Evolutionary conservation across 2,329 filamentous ascomycete genomes (phyloP), one percentile per base, ranked within the genome.

Genomic region (Ascochyta clinopodiicola): DNA sequence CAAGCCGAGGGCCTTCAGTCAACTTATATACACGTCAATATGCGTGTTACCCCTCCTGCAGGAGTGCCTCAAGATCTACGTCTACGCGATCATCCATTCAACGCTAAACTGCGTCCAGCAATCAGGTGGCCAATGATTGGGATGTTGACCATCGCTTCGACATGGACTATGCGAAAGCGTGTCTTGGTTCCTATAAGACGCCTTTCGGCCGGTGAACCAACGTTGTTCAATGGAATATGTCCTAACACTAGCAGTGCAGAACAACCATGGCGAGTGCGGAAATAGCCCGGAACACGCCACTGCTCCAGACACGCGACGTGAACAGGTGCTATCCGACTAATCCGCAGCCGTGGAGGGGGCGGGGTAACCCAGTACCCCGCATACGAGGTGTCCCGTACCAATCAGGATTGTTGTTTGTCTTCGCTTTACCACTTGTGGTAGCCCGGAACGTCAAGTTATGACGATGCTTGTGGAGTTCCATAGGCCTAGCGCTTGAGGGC

Each of bases 281-380:
- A 52, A 38, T 19, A 22, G 37, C 53, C 50, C 57, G 50, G 22
- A 25, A 54, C 34, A 56, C 43, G 57, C 43, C 59, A 54, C 47
- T 48, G 24, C 31, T 22, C 13, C n/a, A 31, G 35, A 58, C 50
- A 53, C 35, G 24, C 44, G 31, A 55, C 25, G 24, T 54, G 42
- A 59, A 59, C 39, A 51, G 42, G 31, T 59, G 40, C 52, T 52
- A 59, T 56, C 57, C 51, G 59, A 63, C 49, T 43, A 51, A 17
- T 48, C 48, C 56, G 53, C 44, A 54, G 52, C 59, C 47, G 53
- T 40, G 52, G 48, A 52, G 27, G 22, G 43, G 63, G 64, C 64
- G 64, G 64, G 63, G 63, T 64, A 61, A 34, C 44, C 39, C 36
- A 43, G 56, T 52, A 61, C 64, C 63, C 64, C 63, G 61, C 64